Evolutionary conservation across 1,284 basidiomycete species (phyloP), one percentile per base, ranked within the genome.

Genomic region (Cerioporus squamosus): DNA sequence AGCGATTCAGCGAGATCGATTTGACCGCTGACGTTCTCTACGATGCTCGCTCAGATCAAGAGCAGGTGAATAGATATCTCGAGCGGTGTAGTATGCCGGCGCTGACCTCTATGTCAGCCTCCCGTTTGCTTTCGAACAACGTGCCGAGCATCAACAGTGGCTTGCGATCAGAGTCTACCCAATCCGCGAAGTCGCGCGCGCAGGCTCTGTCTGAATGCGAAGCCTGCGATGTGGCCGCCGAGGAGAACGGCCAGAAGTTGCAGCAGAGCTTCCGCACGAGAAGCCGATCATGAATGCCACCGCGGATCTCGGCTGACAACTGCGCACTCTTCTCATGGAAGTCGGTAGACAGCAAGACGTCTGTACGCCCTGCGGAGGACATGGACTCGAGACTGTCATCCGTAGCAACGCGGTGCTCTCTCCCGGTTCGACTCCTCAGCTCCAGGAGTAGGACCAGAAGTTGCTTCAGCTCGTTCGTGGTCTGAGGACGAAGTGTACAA

Each of bases 381-480:
- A 87, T n/a, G n/a, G n/a, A n/a, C n/a, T 88, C 26, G 88, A 95
- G 62, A 79, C 80, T 0, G 86, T 98, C 63, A 97, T 98, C 73
- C 91, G 93, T 22, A 92, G 92, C 69, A 84, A 95, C 67, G 85
- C 99, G 15, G 92, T 98, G 45, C 85, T 94, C 26, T 99, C 95
- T 86, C 82, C n/a, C n/a, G n/a, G 81, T 46, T 91, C 88, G 1
- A 85, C 98, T 49, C 82, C 85, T 12, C 82, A 85, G 20, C 78
- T 99, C 26, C 94, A 97, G 68, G 84, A 89, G 49, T 95, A 97
- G 77, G 98, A 99, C 72, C 88, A 91, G 74, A 91, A 91, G 65
- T 78, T 98, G 10, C 79, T 99, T 33, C 88, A 85, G 69, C 87
- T 97, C 60, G 88, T 91, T 8, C 83, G 96, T 22, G 91, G 72